Evolutionary conservation across 345 rosid genomes (phyloP).

Genomic region (Noccaea bulbosa): DNA sequence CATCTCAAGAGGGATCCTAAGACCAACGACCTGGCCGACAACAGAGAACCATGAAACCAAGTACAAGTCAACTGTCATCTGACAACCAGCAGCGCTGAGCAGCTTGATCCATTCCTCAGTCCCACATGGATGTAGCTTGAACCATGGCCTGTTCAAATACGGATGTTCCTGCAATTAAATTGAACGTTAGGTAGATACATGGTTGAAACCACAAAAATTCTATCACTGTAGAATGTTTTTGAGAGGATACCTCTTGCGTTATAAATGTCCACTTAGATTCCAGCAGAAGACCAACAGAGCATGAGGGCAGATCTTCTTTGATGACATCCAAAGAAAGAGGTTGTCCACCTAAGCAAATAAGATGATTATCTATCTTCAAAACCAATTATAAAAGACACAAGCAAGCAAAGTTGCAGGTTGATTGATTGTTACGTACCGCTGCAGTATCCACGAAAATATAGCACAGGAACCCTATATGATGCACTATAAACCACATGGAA

Average conservation of each 20-base stretch:
- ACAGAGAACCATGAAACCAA: constrained; percentile 86
- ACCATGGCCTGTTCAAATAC: constrained; percentile 82
- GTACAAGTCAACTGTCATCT: constrained; percentile 49
- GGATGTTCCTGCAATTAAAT: constrained; percentile 76
- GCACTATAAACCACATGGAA: constrained; percentile 76
- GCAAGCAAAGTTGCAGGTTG: not conserved
- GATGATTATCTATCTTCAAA: constrained; percentile 3
- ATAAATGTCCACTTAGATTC: constrained; percentile 87
- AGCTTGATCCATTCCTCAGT: constrained; percentile 82
- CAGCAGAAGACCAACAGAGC: constrained; percentile 58
- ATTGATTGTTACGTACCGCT: constrained; percentile 52
- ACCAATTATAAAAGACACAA: constrained; percentile 10
- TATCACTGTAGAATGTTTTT: not conserved
- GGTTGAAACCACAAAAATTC: not conserved
- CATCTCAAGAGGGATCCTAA: constrained; percentile 57
- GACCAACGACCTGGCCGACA: constrained; percentile 81
- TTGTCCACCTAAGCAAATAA: constrained; percentile 55
- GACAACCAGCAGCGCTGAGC: constrained; percentile 45
- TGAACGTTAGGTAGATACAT: constrained; percentile 1
- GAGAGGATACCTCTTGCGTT: constrained; percentile 69
- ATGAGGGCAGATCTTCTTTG: constrained; percentile 67
- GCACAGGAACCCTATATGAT: constrained; percentile 74
- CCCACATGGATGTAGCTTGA: constrained; percentile 92
- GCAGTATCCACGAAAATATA: constrained; percentile 69
- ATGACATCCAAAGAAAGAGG: constrained; percentile 64